Evolutionary conservation across 2,329 filamentous ascomycete genomes (phyloP), one percentile per base, ranked within the genome.

Genomic region (Aspergillus fumigatiaffinis): DNA sequence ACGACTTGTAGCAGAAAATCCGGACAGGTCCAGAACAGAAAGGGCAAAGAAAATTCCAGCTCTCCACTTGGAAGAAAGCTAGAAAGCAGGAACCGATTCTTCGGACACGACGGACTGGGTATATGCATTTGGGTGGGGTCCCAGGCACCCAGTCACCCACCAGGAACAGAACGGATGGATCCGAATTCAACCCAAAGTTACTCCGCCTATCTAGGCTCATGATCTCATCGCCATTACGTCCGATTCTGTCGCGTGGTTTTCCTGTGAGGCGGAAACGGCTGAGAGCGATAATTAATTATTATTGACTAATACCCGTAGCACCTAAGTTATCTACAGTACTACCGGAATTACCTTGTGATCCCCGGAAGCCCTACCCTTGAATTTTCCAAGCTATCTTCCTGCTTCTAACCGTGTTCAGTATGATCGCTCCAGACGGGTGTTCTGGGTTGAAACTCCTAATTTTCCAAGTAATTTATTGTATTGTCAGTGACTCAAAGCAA

Each of bases 51-150:
- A 57, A 54, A 53, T 41, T 51, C 21, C 57, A 59, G 58, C 59
- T 61, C 62, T 65, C 64, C 63, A 66, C 62, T 57, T 7, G 21
- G 42, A 56, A 61, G 59, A 47, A 55, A 60, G 56, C 52, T 58
- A 52, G 60, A 62, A 66, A 60, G 63, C 65, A 68, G 62, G 66
- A 69, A 70, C 69, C 69, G 63, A 66, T 60, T 67, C 64, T 61
- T 68, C 67, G 68, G 68, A 60, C 64, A 62, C 54, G 47, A 54
- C 50, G 52, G 60, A 58, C 61, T 57, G 57, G 62, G 62, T 63
- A 61, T 48, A 57, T 68, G 63, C 65, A 69, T 58, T 46, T 62
- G 66, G 67, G 67, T 66, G 66, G 60, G 59, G 32, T 17, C 32
- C 32, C 32, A 38, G 32, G 5, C 32, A 38, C 32, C 32, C 32